phyloP scores from a whole-genome alignment of 164 flowering plant species.

The Annona cherimola region DNA sequence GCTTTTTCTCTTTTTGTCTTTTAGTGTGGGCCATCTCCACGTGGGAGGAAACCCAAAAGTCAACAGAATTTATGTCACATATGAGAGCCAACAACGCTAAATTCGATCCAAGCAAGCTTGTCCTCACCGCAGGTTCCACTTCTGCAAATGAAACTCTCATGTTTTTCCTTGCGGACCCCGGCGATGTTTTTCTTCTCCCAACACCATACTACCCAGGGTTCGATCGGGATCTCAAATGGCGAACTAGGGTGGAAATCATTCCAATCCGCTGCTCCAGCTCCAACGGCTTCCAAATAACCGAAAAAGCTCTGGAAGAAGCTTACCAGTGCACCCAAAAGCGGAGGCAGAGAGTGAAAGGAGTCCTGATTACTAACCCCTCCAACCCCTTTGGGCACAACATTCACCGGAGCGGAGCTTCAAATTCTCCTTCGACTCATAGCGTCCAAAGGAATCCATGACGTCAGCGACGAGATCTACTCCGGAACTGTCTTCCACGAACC shows the following conservation, averaged over 20 bases:
- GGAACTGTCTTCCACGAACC: constrained; percentile 32
- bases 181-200: constrained; percentile 46
- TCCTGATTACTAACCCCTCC: constrained; percentile 38
- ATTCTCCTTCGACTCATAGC: constrained; percentile 23
- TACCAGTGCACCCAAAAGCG: constrained; percentile 22
- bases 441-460: constrained; percentile 23
- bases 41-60: too few relatives aligned
- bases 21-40: too few relatives aligned
- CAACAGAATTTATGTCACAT: constrained; percentile 37
- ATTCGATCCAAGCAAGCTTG: constrained; percentile 38
- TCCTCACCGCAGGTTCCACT: constrained; percentile 52
- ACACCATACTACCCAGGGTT: constrained; percentile 54
- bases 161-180: constrained; percentile 44
- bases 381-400: constrained; percentile 45
- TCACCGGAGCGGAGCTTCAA: constrained; percentile 22
- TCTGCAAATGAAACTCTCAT: constrained; percentile 47
- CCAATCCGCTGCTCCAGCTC: constrained; percentile 34
- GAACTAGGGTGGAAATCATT: constrained; percentile 33
- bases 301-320: constrained; percentile 32
- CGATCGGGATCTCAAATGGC: constrained; percentile 41
- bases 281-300: constrained; percentile 27
- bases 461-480: constrained; percentile 38
- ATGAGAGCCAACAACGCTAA: constrained; percentile 36
- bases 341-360: constrained; percentile 30
- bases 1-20: too few relatives aligned